phyloP scores from a whole-genome alignment of 2,329 filamentous ascomycete species.

The Curvularia eragrostidis region DNA sequence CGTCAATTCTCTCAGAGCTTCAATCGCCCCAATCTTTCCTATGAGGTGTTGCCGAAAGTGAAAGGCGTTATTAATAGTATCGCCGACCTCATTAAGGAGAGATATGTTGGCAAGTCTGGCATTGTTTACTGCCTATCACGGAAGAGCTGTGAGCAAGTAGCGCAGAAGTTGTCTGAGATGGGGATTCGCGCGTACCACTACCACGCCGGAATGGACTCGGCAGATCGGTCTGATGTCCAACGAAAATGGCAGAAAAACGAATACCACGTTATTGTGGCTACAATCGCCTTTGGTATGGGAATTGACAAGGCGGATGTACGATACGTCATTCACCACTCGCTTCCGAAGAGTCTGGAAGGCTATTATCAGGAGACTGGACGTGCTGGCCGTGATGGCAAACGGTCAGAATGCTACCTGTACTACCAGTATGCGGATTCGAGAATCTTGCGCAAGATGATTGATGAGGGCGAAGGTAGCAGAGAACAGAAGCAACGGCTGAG shows the following conservation, averaged over 20 bases:
- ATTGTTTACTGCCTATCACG: constrained; percentile 94
- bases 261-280: constrained; percentile 91
- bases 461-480: constrained; percentile 74
- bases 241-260: constrained; percentile 80
- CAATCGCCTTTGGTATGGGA: constrained; percentile 99
- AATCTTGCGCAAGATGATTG: constrained; percentile 79
- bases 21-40: constrained; percentile 93
- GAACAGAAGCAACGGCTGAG: constrained; percentile 85
- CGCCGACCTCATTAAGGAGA: constrained; percentile 70
- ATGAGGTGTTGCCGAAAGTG: constrained; percentile 79
- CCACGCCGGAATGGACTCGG: constrained; percentile 76
- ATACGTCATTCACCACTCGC: constrained; percentile 90
- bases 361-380: constrained; percentile 99
- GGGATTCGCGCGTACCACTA: constrained; percentile 82
- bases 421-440: constrained; percentile 81
- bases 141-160: constrained; percentile 81
- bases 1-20: constrained; percentile 90
- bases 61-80: constrained; percentile 64
- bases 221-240: constrained; percentile 75
- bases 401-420: constrained; percentile 88
- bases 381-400: constrained; percentile 87
- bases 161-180: constrained; percentile 68
- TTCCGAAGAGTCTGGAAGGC: constrained; percentile 94
- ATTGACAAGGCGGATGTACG: constrained; percentile 97
- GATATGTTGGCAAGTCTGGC: constrained; percentile 76